These are phyloP conservation scores for Achaetomiella virescens DNA, from an alignment of 495 filamentous ascomycete genomes.

Conservation along the genomic window DNA sequence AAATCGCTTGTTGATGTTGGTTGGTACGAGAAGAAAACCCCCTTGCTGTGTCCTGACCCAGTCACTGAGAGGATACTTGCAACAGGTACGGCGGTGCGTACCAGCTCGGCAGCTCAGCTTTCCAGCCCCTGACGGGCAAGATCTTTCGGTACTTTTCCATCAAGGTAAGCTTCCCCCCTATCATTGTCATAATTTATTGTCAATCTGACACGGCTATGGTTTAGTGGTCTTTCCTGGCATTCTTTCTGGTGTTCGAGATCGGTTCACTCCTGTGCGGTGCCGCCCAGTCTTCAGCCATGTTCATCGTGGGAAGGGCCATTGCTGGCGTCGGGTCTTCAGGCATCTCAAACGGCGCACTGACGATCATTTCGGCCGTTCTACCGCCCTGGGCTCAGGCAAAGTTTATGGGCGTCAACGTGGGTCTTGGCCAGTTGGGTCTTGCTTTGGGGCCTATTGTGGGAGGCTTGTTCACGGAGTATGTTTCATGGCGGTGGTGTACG, in stretches of 20 bases:
- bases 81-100: slow-evolving; percentile 46
- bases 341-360: slow-evolving; percentile 23
- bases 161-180: slow-evolving; percentile 19
- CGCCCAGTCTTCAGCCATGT: slow-evolving; percentile 37
- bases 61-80: slow-evolving; percentile 27
- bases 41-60: too few relatives aligned
- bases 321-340: slow-evolving; percentile 41
- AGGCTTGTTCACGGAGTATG: slow-evolving; percentile 40
- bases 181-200: too few relatives aligned
- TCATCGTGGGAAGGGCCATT: slow-evolving; percentile 49
- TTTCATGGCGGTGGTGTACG: slow-evolving; percentile 50
- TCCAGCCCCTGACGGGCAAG: slow-evolving; percentile 42
- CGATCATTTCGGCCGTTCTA: slow-evolving; percentile 22
- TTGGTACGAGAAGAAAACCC: too few relatives aligned
- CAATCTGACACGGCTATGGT: too few relatives aligned
- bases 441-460: slow-evolving; percentile 57
- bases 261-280: slow-evolving; percentile 47
- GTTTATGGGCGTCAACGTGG: slow-evolving; percentile 27
- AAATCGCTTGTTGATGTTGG: too few relatives aligned
- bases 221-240: slow-evolving; percentile 32
- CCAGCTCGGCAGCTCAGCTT: slow-evolving; percentile 39
- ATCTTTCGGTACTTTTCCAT: slow-evolving; percentile 38
- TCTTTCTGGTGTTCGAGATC: slow-evolving; percentile 33
- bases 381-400: slow-evolving; percentile 32
- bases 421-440: slow-evolving; percentile 56